Evolutionary conservation across 306 rosid genomes (phyloP).

Genomic region (Trifolium fragiferum): DNA sequence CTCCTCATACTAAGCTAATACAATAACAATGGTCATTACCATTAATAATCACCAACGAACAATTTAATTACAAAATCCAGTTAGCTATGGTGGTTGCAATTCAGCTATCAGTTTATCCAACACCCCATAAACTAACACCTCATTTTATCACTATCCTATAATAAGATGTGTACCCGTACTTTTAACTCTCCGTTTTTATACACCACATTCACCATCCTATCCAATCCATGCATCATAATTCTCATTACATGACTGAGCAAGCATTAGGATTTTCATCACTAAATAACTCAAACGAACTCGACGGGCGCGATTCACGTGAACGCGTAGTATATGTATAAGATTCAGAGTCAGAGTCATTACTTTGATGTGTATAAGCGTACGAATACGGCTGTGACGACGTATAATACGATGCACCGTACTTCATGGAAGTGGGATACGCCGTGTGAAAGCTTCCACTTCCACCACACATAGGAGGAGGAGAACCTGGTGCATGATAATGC

Average conservation of each 20-base stretch:
- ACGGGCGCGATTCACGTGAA: constrained; percentile 31
- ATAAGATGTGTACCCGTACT: too few relatives aligned
- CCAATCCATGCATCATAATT: too few relatives aligned
- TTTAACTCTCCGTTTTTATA: too few relatives aligned
- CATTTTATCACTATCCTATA: too few relatives aligned
- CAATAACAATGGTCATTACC: neutral
- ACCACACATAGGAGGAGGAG: constrained; percentile 38
- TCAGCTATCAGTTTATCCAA: neutral
- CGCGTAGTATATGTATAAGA: constrained; percentile 27
- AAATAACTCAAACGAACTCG: constrained; percentile 57
- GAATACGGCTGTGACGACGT: constrained; percentile 49
- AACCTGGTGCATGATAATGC: constrained; percentile 42
- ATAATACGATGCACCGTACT: constrained; percentile 51
- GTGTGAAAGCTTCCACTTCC: constrained; percentile 50
- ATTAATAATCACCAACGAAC: neutral
- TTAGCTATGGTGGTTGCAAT: constrained; percentile 16
- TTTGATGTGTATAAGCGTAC: constrained; percentile 38
- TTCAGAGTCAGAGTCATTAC: constrained; percentile 38
- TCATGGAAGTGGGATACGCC: constrained; percentile 34
- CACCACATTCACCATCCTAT: too few relatives aligned
- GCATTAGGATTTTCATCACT: constrained; percentile 90
- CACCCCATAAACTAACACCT: too few relatives aligned
- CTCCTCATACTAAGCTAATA: neutral
- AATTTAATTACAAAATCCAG: neutral
- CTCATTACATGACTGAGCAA: constrained; percentile 54